These are phyloP conservation scores for Xylariaceae sp. DNA, from an alignment of 2,329 filamentous ascomycete species.

Conservation along the genomic window DNA sequence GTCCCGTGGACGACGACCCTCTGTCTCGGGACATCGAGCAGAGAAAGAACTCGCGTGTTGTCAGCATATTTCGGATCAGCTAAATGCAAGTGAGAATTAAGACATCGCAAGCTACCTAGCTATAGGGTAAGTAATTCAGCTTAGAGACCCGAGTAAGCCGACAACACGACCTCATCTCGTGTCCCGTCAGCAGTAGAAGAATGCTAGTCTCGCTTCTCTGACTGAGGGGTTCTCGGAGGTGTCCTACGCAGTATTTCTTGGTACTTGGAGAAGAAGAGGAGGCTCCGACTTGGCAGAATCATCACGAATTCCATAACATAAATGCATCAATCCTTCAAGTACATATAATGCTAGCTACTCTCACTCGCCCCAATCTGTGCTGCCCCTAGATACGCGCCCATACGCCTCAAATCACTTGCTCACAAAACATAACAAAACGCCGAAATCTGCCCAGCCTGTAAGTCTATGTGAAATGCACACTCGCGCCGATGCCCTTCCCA, in stretches of 20 bases:
- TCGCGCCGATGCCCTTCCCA: conserved; percentile 64
- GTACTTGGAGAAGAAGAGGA: neutral
- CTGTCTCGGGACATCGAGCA: too few species aligned
- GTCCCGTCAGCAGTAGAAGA: too few species aligned
- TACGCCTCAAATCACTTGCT: conserved; percentile 3
- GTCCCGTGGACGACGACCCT: too few species aligned
- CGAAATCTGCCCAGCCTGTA: neutral
- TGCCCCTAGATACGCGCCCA: conserved; percentile 5
- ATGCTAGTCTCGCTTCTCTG: too few species aligned
- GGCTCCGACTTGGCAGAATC: neutral
- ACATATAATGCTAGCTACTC: neutral
- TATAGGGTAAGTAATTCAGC: too few species aligned
- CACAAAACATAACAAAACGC: neutral
- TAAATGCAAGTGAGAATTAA: too few species aligned
- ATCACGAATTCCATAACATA: neutral
- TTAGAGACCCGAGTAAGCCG: too few species aligned
- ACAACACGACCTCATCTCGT: too few species aligned
- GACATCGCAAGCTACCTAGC: too few species aligned
- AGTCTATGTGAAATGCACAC: conserved; percentile 18
- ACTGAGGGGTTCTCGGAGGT: too few species aligned
- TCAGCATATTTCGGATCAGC: too few species aligned
- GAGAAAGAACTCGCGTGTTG: too few species aligned
- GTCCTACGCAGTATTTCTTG: neutral
- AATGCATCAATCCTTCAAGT: neutral
- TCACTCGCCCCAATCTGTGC: neutral